A percentile compares a stretch with the other conserved stretches of the same genome.
Conservation (phyloP, 1,284 basidiomycete species). For the Fomitopsis palustris region DNA sequence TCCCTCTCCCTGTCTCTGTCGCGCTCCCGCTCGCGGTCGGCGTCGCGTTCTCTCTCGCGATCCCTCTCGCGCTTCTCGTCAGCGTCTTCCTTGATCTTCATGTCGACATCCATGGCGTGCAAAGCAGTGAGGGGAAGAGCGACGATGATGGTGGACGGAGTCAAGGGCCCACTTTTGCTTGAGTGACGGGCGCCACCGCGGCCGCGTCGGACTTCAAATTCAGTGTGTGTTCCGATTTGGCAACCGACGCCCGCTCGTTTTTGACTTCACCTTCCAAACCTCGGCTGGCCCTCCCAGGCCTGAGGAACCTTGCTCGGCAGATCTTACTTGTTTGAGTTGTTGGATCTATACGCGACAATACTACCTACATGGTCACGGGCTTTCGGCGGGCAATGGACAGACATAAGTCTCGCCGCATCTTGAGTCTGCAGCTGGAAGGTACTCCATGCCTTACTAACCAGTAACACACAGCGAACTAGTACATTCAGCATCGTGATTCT, state of each 20-base stretch:
- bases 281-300: too few species aligned
- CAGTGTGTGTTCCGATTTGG: not conserved
- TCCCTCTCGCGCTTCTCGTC: conserved; percentile 48
- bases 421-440: too few species aligned
- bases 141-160: not conserved
- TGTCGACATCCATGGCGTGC: conserved; percentile 69
- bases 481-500: too few species aligned
- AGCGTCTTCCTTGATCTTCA: conserved; percentile 69
- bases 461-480: too few species aligned
- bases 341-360: too few species aligned
- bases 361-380: too few species aligned
- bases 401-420: too few species aligned
- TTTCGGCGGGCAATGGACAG: too few species aligned
- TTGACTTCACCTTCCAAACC: too few species aligned
- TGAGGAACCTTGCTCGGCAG: too few species aligned
- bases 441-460: too few species aligned
- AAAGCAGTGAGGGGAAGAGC: not conserved
- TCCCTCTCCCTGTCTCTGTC: conserved; percentile 37
- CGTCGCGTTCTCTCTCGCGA: conserved; percentile 37
- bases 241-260: not conserved
- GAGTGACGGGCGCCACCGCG: not conserved
- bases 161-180: not conserved
- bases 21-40: conserved; percentile 43
- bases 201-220: not conserved
- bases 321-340: too few species aligned